These are phyloP conservation scores for Zangia roseola DNA, from an alignment of 768 basidiomycete species.

Conservation along the genomic window DNA sequence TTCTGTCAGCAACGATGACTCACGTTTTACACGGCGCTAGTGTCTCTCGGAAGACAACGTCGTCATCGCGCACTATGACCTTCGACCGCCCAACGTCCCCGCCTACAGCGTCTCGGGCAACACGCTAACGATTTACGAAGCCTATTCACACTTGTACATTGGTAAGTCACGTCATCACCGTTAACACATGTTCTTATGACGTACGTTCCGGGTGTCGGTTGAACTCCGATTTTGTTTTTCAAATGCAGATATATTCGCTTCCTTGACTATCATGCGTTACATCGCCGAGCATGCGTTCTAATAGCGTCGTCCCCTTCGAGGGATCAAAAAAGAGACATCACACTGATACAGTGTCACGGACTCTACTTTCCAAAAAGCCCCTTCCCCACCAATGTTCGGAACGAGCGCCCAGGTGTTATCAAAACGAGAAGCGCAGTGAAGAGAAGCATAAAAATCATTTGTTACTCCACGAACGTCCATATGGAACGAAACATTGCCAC, in stretches of 20 bases:
- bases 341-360: background rate
- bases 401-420: too few species aligned
- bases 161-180: constrained; percentile 45
- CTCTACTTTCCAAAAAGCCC: too few species aligned
- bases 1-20: constrained; percentile 2
- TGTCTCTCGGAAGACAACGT: constrained; percentile 54
- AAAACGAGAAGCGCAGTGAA: too few species aligned
- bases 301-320: background rate
- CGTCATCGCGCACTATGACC: constrained; percentile 64
- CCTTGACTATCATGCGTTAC: constrained; percentile 63
- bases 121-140: constrained; percentile 57
- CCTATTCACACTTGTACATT: constrained; percentile 48
- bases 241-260: constrained; percentile 51
- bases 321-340: background rate
- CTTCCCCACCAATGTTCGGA: too few species aligned
- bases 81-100: constrained; percentile 52
- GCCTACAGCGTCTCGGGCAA: constrained; percentile 65
- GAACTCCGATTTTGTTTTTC: background rate
- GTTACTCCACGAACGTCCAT: too few species aligned
- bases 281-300: constrained; percentile 51
- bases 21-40: constrained; percentile 30
- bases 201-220: constrained; percentile 1
- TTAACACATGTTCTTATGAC: too few species aligned
- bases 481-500: too few species aligned
- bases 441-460: too few species aligned